Evolutionary conservation across 75 land plant species (phyloP).

Genomic region (Cryptomeria japonica): DNA sequence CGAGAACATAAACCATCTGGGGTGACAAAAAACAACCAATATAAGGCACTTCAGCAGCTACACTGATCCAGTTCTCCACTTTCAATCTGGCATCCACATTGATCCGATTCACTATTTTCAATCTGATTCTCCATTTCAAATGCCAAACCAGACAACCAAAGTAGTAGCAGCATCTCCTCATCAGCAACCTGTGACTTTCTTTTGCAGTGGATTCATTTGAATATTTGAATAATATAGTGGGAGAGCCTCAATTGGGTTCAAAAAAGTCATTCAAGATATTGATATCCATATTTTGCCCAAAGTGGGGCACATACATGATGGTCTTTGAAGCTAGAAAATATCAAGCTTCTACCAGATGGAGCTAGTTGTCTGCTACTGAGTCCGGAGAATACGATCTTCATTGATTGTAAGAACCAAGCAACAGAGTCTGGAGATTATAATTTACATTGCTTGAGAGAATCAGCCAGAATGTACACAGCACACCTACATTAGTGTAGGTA

Average conservation of each 20-base stretch:
- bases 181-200: conserved; percentile 28
- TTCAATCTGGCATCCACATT: too few species aligned
- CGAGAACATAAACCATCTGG: conserved; percentile 78
- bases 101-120: too few species aligned
- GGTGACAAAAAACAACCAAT: conserved; percentile 68
- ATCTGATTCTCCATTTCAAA: too few species aligned
- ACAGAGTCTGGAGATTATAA: too few species aligned
- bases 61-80: neutral
- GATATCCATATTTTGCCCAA: conserved; percentile 79
- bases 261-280: conserved; percentile 73
- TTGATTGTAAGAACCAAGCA: too few species aligned
- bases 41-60: conserved; percentile 62
- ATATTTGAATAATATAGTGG: conserved; percentile 21
- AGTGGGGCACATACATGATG: conserved; percentile 71
- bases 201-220: conserved; percentile 2
- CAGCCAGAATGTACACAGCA: too few species aligned
- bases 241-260: conserved; percentile 61
- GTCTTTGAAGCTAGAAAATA: conserved; percentile 34
- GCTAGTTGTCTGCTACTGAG: too few species aligned
- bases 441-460: too few species aligned
- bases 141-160: too few species aligned
- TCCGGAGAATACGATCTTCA: too few species aligned
- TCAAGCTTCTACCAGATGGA: too few species aligned
- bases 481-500: neutral
- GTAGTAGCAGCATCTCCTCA: conserved; percentile 40